Percentiles rank a stretch among this genome's conserved stretches.
Evolutionary conservation across 1,139 yeast species (phyloP).

Genomic region (Pichia sp.): DNA sequence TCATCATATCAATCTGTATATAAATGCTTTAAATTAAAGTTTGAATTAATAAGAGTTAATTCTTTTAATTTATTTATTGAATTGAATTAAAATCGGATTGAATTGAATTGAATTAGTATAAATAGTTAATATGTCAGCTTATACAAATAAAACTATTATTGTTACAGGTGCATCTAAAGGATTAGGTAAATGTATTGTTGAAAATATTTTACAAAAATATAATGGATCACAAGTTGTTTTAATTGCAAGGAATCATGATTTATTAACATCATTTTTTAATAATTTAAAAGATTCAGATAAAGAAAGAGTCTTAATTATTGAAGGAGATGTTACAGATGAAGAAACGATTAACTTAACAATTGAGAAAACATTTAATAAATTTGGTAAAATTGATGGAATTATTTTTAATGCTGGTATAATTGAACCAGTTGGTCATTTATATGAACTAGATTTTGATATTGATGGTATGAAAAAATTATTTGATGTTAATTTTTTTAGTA

Average conservation of each 20-base stretch:
- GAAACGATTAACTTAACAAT: slow-evolving; percentile 38
- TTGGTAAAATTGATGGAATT: slow-evolving; percentile 61
- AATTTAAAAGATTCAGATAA: slow-evolving; percentile 35
- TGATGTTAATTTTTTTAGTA: slow-evolving; percentile 75
- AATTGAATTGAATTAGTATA: no score
- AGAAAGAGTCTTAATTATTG: slow-evolving; percentile 46
- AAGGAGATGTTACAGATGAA: slow-evolving; percentile 62
- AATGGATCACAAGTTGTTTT: slow-evolving; percentile 51
- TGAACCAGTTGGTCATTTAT: slow-evolving; percentile 67
- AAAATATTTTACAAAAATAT: slow-evolving; percentile 36
- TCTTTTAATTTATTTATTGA: no score
- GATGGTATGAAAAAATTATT: slow-evolving; percentile 58
- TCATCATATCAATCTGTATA: no score
- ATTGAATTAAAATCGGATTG: no score
- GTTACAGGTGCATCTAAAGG: slow-evolving; percentile 79
- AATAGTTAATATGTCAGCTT: no score
- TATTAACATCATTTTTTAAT: slow-evolving; percentile 39
- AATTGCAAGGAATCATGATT: slow-evolving; percentile 58
- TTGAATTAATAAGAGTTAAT: no score
- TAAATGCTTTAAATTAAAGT: no score
- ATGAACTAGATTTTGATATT: slow-evolving; percentile 35
- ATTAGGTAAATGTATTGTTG: slow-evolving; percentile 69
- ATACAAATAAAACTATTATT: slow-evolving; percentile 32
- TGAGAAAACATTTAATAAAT: slow-evolving; percentile 40
- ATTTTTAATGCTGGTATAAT: slow-evolving; percentile 86